Evolutionary conservation across 805 yeast genomes (phyloP), one percentile per base, ranked within the genome.

Genomic region (Yamadazyma insecticola): DNA sequence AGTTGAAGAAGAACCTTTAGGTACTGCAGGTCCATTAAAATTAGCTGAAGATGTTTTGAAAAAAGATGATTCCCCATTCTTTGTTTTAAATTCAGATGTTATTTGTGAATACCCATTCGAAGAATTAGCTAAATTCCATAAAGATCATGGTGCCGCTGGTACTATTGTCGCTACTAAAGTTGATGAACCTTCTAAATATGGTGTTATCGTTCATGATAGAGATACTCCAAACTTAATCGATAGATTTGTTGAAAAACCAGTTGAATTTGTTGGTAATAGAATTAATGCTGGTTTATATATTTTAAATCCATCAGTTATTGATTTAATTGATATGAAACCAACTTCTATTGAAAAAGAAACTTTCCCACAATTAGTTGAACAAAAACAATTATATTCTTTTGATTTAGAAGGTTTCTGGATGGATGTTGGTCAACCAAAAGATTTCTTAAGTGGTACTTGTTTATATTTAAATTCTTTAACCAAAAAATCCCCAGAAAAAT

Each of bases 361-460:
- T 50, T 92, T 92, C 96, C 99, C 99, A 54, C 69, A 72, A 53
- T 77, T 92, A 53, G 97, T 94, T 47, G 94, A 85, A 67, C 70
- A 81, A 59, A 88, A 82, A 57, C 75, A 81, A 40, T 76, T 92
- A 54, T 92, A 81, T 76, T 89, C 97, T 33, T 92, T 85, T 57
- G 99, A 92, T 67, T 78, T 92, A 57, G 97, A 92, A 74, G 97
- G 98, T 47, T 92, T 80, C 85, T 92, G 99, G 99, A 92, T 92
- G 98, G 99, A 92, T 67, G 97, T 92, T 50, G 99, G 99, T 67
- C 99, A 92, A 75, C 99, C 99, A 76, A 92, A 90, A 78, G 99
- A 92, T 70, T 92, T 88, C 81, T 70, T 92, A 46, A 80, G 96
- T 39, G 99, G 99, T 65, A 86, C 97, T 53, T 79, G 88, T 50